These are phyloP conservation scores for Plasmodium cynomolgi DNA, from an alignment of 169 alveolate genomes.

Conservation along the genomic window DNA sequence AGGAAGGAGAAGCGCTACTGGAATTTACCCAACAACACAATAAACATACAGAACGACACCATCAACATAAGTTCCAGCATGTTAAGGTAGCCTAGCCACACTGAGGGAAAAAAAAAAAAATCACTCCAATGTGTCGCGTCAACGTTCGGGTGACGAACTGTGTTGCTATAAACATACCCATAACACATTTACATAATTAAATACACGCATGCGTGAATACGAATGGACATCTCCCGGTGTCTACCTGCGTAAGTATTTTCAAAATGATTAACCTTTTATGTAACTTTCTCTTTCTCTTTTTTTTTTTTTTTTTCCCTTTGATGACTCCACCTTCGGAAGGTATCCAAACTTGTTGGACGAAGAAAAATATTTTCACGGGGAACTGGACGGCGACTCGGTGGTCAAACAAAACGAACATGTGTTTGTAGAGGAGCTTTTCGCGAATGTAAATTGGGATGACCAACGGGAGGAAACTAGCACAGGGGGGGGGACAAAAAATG, in stretches of 20 bases:
- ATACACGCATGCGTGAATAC: neutral
- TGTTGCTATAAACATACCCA: neutral
- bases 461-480: neutral
- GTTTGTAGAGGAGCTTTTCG: neutral
- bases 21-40: conserved; percentile 46
- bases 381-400: neutral
- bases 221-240: neutral
- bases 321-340: conserved; percentile 1
- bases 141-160: neutral
- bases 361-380: conserved; percentile 40
- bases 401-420: neutral
- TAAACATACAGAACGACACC: neutral
- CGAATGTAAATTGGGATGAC: neutral
- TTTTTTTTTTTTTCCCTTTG: neutral
- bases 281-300: neutral
- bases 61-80: neutral
- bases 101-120: neutral
- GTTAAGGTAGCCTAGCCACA: conserved; percentile 1
- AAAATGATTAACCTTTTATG: neutral
- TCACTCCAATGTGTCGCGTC: neutral
- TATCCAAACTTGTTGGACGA: conserved; percentile 3
- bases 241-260: neutral
- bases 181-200: neutral
- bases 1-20: conserved; percentile 66
- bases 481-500: neutral